Base-by-base conservation (phyloP, 2,329 filamentous ascomycete genomes). In the Phyllosticta citribraziliensis region DNA sequence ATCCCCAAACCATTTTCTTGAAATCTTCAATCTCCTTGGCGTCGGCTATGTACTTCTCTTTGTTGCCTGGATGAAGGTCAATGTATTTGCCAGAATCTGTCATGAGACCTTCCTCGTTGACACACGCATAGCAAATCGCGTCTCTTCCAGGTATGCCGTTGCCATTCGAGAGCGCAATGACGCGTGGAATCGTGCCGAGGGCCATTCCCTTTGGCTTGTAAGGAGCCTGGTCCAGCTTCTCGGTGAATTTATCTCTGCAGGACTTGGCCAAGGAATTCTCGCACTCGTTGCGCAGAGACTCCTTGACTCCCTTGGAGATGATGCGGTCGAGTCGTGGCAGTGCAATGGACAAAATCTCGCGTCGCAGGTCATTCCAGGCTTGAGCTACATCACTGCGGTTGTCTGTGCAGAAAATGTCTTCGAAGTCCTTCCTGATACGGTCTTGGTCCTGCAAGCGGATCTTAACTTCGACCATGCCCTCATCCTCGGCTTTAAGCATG, bases 401-500 rank as follows among this genome's bases (percentile, higher is more conserved):
- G 73, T 99, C 94, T 0, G 92, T 97, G 64, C 90, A 87, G 64
- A 99, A 96, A 67, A 94, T 88, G 55, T 84, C 81, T 70, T 91
- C 88, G 4, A 99, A 82, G 58, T 88, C 85, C 57, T 85, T 83
- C 62, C 86, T 86, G 78, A 96, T 92, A 35, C 87, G 83, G 6
- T 87, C 84, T 67, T 89, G 86, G 60, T 88, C 85, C 67, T 90
- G 85, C 72, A 97, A 82, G 14, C 83, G 83, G 19, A 97, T 84
- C 66, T 84, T 86, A 60, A 99, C 89, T 63, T 96, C 90, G 14
- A 99, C 83, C 1, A 99, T 79, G 2, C 93, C 92, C 72, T 99
- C 94, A 68, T 94, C 88, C 73, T 99, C 94, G 1, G 94, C 94
- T 72, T 91, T 95, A 73, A 97, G 85, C 94, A 99, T 99, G 76